These are phyloP conservation scores for Betula pendula DNA, from an alignment of 306 rosid genomes.

Conservation along the genomic window DNA sequence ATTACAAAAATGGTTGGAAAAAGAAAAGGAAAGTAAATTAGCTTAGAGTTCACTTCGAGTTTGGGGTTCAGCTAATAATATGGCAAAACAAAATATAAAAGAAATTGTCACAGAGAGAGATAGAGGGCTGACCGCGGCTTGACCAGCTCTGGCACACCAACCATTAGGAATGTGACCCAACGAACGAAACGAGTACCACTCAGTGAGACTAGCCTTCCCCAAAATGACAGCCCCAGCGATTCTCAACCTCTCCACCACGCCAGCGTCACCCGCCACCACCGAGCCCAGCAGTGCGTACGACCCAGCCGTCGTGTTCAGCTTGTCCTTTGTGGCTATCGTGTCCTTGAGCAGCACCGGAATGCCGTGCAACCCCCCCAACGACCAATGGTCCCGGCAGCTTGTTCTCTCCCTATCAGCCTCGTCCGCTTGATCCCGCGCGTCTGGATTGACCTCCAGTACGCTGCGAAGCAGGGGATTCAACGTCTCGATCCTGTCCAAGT, in stretches of 20 bases:
- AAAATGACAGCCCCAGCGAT: constrained; percentile 55
- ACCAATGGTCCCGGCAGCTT: neutral
- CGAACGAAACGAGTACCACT: constrained; percentile 55
- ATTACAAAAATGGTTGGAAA: too few species aligned
- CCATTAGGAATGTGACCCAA: constrained; percentile 17
- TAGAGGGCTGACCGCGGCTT: constrained; percentile 40
- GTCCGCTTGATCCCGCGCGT: constrained; percentile 56
- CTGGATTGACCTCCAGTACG: constrained; percentile 70
- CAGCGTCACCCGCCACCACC: constrained; percentile 59
- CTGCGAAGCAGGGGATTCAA: constrained; percentile 55
- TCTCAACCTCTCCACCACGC: constrained; percentile 55
- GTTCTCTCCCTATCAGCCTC: constrained; percentile 54
- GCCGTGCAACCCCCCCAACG: constrained; percentile 48
- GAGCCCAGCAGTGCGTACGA: constrained; percentile 67
- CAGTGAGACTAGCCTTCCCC: constrained; percentile 60
- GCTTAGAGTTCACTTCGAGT: neutral
- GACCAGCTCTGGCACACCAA: constrained; percentile 66
- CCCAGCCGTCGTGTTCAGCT: constrained; percentile 59
- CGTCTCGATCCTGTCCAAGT: constrained; percentile 36
- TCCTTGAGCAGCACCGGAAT: constrained; percentile 69
- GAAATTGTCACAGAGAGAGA: neutral
- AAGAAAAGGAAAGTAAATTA: too few species aligned
- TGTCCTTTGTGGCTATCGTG: constrained; percentile 50
- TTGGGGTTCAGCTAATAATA: neutral
- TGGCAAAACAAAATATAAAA: neutral